A percentile compares a stretch with the other conserved stretches of the same genome.
These are phyloP conservation scores for Scutellaria minor DNA, from an alignment of 257 asterid genomes.

Conservation along the genomic window DNA sequence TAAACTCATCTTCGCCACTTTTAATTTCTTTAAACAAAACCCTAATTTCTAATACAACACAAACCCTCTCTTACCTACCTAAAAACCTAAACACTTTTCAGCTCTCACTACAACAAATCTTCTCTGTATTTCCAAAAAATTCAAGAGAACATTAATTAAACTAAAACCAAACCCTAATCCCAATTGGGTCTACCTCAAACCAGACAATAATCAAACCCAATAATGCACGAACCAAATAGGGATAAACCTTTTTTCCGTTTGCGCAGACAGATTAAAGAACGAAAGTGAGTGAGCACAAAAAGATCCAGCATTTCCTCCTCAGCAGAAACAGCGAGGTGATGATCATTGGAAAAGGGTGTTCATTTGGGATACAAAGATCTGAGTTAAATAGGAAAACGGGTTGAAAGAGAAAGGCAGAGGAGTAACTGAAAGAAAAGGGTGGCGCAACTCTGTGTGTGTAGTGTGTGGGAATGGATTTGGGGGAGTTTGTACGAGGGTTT, in stretches of 20 bases:
- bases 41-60: no score
- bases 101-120: background rate
- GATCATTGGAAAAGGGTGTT: constrained; percentile 38
- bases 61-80: no score
- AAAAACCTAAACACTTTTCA: constrained; percentile 21
- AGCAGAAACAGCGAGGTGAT: constrained; percentile 46
- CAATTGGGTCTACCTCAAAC: constrained; percentile 37
- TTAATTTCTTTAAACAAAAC: constrained; percentile 25
- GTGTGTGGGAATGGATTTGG: constrained; percentile 34
- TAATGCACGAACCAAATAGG: background rate
- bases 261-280: constrained; percentile 66
- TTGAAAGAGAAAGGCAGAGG: constrained; percentile 12
- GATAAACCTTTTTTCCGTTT: constrained; percentile 52
- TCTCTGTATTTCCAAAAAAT: background rate
- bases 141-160: background rate
- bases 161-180: constrained; percentile 35
- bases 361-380: constrained; percentile 33
- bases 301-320: constrained; percentile 73
- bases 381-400: constrained; percentile 3
- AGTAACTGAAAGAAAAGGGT: constrained; percentile 29
- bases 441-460: constrained; percentile 22
- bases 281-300: constrained; percentile 60
- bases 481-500: constrained; percentile 59
- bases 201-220: constrained; percentile 20
- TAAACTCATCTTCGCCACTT: constrained; percentile 91